Evolutionary conservation across 352 stramenopile species (phyloP).

Genomic region (Phytophthora aleatoria): DNA sequence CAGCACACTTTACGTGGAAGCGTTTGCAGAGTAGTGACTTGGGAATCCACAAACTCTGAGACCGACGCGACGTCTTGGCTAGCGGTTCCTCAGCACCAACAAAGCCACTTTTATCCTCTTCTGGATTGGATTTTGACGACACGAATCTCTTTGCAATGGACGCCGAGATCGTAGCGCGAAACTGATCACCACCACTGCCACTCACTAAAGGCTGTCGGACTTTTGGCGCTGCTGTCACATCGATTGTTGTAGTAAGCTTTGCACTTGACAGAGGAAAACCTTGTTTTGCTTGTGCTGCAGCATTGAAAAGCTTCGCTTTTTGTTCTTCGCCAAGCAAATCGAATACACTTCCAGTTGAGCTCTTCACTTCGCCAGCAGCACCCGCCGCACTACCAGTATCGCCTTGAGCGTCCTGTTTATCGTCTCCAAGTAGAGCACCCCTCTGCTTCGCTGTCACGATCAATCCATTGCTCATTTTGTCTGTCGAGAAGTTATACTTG

Average conservation of each 20-base stretch:
- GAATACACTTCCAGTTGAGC: constrained; percentile 54
- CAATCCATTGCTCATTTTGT: constrained; percentile 33
- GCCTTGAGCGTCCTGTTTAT: not conserved
- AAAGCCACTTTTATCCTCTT: constrained; percentile 12
- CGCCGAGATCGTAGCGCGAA: constrained; percentile 77
- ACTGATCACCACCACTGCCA: constrained; percentile 42
- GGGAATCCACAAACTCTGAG: constrained; percentile 64
- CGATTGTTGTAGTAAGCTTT: not conserved
- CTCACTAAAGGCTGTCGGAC: constrained; percentile 47
- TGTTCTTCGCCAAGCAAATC: constrained; percentile 56
- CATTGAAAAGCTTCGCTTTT: constrained; percentile 50
- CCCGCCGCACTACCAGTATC: not conserved
- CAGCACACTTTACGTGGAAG: constrained; percentile 74
- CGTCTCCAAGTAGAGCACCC: constrained; percentile 42
- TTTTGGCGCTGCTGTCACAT: constrained; percentile 14
- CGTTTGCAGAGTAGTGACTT: constrained; percentile 81
- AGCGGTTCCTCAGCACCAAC: not conserved
- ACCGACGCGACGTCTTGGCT: constrained; percentile 54
- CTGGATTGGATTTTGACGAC: constrained; percentile 35
- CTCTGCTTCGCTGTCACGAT: constrained; percentile 63
- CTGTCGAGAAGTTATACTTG: constrained; percentile 61
- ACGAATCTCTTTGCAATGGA: constrained; percentile 86
- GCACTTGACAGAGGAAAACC: not conserved
- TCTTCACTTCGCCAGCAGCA: constrained; percentile 4
- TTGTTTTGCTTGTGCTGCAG: constrained; percentile 43